Conservation (phyloP, 768 basidiomycete genomes). For the Lactifluus volemus region DNA sequence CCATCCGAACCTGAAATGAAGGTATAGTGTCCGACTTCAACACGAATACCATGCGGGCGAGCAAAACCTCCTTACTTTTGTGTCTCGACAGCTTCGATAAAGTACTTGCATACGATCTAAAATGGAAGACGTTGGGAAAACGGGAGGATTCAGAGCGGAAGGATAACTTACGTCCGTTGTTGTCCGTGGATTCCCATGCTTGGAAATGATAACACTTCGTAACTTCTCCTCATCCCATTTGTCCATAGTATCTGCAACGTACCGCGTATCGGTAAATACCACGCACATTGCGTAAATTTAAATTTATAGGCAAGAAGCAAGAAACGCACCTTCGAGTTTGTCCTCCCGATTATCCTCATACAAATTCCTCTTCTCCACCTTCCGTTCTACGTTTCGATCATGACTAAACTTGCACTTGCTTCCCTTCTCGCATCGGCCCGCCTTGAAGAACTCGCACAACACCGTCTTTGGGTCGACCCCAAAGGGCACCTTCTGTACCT, state of each 20-base stretch:
- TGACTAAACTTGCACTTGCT: slow-evolving; percentile 97
- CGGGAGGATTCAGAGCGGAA: neutral
- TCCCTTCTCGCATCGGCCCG: slow-evolving; percentile 90
- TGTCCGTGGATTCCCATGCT: slow-evolving; percentile 84
- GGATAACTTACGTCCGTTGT: slow-evolving; percentile 73
- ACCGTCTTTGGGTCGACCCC: slow-evolving; percentile 96
- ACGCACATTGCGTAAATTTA: neutral
- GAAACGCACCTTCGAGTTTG: slow-evolving; percentile 50
- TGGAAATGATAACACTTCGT: slow-evolving; percentile 75
- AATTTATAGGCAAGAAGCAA: neutral
- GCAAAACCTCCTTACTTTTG: slow-evolving; percentile 47
- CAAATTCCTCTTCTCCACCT: slow-evolving; percentile 91
- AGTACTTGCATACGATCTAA: slow-evolving; percentile 96
- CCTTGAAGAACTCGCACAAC: slow-evolving; percentile 87
- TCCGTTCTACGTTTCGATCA: slow-evolving; percentile 78
- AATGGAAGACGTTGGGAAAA: neutral
- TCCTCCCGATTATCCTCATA: slow-evolving; percentile 86
- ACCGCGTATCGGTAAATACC: neutral
- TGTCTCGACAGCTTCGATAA: slow-evolving; percentile 91
- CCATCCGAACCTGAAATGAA: slow-evolving; percentile 64
- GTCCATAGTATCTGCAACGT: slow-evolving; percentile 82
- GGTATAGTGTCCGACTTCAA: neutral
- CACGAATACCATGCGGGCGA: neutral
- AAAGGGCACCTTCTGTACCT: slow-evolving; percentile 81
- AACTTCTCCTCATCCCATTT: slow-evolving; percentile 96